A percentile compares a stretch with the other conserved stretches of the same genome.
phyloP scores from a whole-genome alignment of 2,329 filamentous ascomycete species.

The Fusarium tanahbumbuense region DNA sequence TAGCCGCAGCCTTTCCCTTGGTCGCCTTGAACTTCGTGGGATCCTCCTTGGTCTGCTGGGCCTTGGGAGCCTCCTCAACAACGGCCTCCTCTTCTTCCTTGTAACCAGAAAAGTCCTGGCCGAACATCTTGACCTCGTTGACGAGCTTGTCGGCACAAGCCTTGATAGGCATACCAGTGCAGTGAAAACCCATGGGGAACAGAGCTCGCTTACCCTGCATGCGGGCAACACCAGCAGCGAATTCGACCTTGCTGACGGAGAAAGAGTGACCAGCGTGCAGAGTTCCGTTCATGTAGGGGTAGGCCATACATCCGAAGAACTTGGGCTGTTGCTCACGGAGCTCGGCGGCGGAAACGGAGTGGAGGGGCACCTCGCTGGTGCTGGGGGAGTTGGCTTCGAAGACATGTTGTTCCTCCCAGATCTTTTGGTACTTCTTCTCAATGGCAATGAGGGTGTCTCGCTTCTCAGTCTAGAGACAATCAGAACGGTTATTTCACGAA shows the following conservation, averaged over 20 bases:
- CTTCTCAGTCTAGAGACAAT: conserved; percentile 77
- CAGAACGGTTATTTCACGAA: conserved; percentile 7
- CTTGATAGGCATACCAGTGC: conserved; percentile 97
- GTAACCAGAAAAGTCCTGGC: conserved; percentile 84
- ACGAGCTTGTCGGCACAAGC: conserved; percentile 95
- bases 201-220: conserved; percentile 91
- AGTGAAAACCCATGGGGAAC: conserved; percentile 93
- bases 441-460: conserved; percentile 82
- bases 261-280: conserved; percentile 94
- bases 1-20: conserved; percentile 91
- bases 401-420: conserved; percentile 64
- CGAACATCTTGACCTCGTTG: conserved; percentile 89
- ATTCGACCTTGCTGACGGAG: conserved; percentile 92
- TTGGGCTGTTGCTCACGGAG: conserved; percentile 87
- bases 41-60: conserved; percentile 80
- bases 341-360: conserved; percentile 78
- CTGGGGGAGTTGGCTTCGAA: conserved; percentile 91
- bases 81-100: conserved; percentile 69
- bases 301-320: conserved; percentile 76
- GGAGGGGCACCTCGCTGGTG: conserved; percentile 78
- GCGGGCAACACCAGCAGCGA: conserved; percentile 84
- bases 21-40: conserved; percentile 91
- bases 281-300: conserved; percentile 83
- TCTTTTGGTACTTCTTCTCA: conserved; percentile 92
- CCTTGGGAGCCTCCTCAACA: conserved; percentile 62